Evolutionary conservation across 352 stramenopile species (phyloP).

Genomic region (Vaucheria bursata): DNA sequence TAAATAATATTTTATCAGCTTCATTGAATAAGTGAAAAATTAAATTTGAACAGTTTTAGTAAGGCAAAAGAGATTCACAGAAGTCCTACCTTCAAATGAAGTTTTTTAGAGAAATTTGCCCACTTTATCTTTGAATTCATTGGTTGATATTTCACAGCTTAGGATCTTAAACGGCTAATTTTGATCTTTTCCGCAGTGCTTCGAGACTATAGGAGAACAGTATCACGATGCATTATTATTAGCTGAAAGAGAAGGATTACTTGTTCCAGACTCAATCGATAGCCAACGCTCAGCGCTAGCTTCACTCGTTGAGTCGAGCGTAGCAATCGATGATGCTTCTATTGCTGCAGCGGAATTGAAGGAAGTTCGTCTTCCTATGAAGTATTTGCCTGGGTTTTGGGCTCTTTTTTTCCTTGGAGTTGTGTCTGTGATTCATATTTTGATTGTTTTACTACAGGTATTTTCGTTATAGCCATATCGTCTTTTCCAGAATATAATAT

Average conservation of each 20-base stretch:
- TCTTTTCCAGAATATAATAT: too few species aligned
- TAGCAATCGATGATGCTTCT: not conserved
- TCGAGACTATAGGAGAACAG: constrained; percentile 47
- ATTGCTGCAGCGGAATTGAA: constrained; percentile 9
- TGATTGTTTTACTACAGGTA: constrained; percentile 75
- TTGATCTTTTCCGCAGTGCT: constrained; percentile 33
- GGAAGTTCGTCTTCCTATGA: constrained; percentile 62
- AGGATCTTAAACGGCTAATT: too few species aligned
- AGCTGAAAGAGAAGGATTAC: constrained; percentile 34
- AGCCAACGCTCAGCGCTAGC: constrained; percentile 33
- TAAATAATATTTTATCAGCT: too few species aligned
- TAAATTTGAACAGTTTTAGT: too few species aligned
- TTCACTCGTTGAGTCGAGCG: not conserved
- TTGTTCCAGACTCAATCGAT: constrained; percentile 39
- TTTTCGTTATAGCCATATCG: too few species aligned
- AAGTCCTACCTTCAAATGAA: not conserved
- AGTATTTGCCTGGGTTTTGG: constrained; percentile 75
- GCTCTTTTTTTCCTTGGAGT: constrained; percentile 69
- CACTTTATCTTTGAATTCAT: not conserved
- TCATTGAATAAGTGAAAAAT: too few species aligned
- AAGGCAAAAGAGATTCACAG: too few species aligned
- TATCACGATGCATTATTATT: constrained; percentile 34
- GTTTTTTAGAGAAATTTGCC: not conserved
- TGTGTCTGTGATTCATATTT: constrained; percentile 65
- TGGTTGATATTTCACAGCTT: not conserved